Evolutionary conservation across 495 filamentous ascomycete genomes (phyloP), one percentile per base, ranked within the genome.

Genomic region (Aspergillus sparsus): DNA sequence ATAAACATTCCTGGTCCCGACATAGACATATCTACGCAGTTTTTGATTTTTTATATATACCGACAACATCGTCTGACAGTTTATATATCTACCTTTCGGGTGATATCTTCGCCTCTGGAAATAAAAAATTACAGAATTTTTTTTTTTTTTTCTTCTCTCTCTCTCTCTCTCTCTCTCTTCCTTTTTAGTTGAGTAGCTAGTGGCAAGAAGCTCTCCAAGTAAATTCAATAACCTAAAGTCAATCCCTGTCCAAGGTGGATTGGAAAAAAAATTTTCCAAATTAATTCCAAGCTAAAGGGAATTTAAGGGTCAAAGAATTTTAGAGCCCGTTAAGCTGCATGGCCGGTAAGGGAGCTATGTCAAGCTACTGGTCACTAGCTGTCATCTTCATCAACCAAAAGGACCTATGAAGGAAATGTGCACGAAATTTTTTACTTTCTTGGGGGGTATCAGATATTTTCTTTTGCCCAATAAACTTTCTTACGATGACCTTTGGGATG

Each of bases 241-340:
- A 18, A 41, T 41, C 37, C n/a, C 9, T 5, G 16, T 9, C 8
- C 45, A 47, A 47, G 45, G 45, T 15, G 16, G 45, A 21, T 15
- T 5, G 44, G n/a, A 18, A 21, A 47, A 47, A 47, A 2, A 12
- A 33, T 50, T 51, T 34, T 46, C 34, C 32, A 47, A 46, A 34
- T 56, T 45, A 56, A 46, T 32, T n/a, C 39, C 53, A 31, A 44
- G 27, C 41, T 33, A 55, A 55, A 21, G 18, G 16, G 37, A 55
- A 44, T 44, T 55, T 44, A 45, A 56, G 53, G 49, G 49, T 34
- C 49, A 51, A 51, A 6, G 34, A 51, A 8, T 34, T 51, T 51
- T 32, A 51, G 49, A 51, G 49, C 49, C 41, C 53, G 41, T 56
- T 36, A 56, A 47, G 46, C 53, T 56, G 53, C 53, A 56, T 45